Evolutionary conservation across 2,329 filamentous ascomycete species (phyloP), one percentile per base, ranked within the genome.

Genomic region (Exophiala oligosperma): DNA sequence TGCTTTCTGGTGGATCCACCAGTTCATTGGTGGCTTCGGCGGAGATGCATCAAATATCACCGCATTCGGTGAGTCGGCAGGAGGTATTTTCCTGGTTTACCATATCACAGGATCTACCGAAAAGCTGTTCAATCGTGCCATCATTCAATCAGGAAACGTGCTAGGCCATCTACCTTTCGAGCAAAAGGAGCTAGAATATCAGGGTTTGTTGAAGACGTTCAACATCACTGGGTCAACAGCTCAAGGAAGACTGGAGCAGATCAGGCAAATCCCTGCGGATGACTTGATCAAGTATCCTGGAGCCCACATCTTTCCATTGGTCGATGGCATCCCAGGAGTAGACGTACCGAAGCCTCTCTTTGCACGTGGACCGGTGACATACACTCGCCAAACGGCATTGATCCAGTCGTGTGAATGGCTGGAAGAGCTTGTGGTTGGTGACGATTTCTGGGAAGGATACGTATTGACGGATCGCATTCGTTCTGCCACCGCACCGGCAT

Each of bases 51-150:
- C 69, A 0, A 72, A 73, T 51, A 70, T 77, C 35, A 72, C 70
- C 35, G 59, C 73, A 7, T 68, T 74, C 24, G 79, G 80, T 17
- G 74, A 81, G 62, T 79, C 76, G 43, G 78, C 77, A 3, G 80
- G 80, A 23, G 78, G 70, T 17, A 69, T 55, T n/a, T 52, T 56
- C 26, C 24, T 62, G 21, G 41, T 54, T 14, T 55, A 62, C 26
- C 59, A 64, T n/a, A 59, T 61, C 9, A 46, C 40, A 23, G 61
- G 61, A 8, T 54, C 47, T 12, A 41, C 52, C 21, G 48, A 60
- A 4, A 21, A 32, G 28, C 23, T 54, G 23, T 44, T 48, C 55
- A 49, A 55, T 28, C 43, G 59, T 4, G 21, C 54, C 11, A 52
- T 67, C 37, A 60, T 60, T 12, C 53, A 53, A 23, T 56, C 53